Base-by-base conservation (phyloP, 257 asterid genomes). In the Datura wrightii region DNA sequence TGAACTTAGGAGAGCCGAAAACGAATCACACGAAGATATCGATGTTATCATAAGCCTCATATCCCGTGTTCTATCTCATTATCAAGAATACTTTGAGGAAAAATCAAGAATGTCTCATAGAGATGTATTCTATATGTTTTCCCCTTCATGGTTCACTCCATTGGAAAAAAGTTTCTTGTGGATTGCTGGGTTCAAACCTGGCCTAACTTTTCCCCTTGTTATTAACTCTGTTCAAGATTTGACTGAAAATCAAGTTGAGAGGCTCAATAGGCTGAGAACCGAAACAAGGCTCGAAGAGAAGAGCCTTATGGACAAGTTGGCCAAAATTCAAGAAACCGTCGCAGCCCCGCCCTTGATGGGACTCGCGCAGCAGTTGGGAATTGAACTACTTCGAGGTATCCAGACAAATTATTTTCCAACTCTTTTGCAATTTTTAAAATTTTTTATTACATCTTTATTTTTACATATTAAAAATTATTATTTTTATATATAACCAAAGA, bases 121-220 rank as follows among this genome's bases (percentile, higher is more conserved):
- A 13, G 90, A 92, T 24, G 90, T 87, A 4, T 88, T 91, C 8
- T 80, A 85, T 3, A 53, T 88, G 84, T 79, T 92, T 4, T 89
- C 93, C 1, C 91, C 94, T 46, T 83, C 92, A 13, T 93, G 97
- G 95, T 88, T 92, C 13, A 88, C 86, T 46, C 85, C 92, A 4
- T 76, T 93, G 62, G 97, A 93, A 84, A 89, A 87, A 8, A 67
- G 90, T 5, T 62, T 87, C 54, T 89, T 90, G 2, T 93, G 97
- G 97, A 63, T 90, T 9, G 87, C 92, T 0, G 95, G 95, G 11
- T 92, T 89, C 85, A 54, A 91, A 14, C 94, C 95, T 34, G 88
- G 91, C 0, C 52, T 90, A 19, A 90, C 89, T 0, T 88, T 89
- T 63, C 84, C 86, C 2, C 52, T 90, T 44, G 59, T 87, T 3